Percentiles rank a stretch among this genome's conserved stretches.
These are phyloP conservation scores for Colletotrichum viniferum DNA, from an alignment of 2,329 filamentous ascomycete species.

Conservation along the genomic window DNA sequence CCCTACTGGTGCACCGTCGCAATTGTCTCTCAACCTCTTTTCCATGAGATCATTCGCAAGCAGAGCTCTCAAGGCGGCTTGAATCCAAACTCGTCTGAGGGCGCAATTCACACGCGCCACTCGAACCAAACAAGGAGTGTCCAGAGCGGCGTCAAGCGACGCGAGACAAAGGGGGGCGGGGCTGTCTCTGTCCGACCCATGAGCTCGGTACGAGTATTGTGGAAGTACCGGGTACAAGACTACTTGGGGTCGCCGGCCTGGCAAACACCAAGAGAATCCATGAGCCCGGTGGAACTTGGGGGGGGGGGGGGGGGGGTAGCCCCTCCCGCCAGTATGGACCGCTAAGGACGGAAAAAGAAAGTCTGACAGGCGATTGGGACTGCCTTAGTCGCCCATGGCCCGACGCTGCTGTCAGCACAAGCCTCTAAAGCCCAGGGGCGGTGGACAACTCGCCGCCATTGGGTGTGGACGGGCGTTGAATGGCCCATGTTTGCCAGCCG, in stretches of 20 bases:
- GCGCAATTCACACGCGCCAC: not conserved
- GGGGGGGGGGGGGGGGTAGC: constrained; percentile 5
- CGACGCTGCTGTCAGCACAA: constrained; percentile 15
- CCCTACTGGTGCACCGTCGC: not conserved
- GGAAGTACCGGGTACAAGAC: not conserved
- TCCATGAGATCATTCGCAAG: not conserved
- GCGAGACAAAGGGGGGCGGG: constrained; percentile 17
- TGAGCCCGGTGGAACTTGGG: constrained; percentile 10
- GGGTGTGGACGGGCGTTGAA: not conserved
- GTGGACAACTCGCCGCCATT: not conserved
- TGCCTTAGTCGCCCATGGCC: constrained; percentile 8
- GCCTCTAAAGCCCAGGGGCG: constrained; percentile 12
- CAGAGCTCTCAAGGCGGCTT: not conserved
- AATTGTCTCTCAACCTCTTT: not conserved
- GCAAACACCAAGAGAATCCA: constrained; percentile 9
- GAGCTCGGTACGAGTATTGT: constrained; percentile 15
- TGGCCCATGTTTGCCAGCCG: not conserved
- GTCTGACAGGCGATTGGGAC: constrained; percentile 21
- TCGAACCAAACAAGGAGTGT: not conserved
- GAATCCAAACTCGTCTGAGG: not conserved
- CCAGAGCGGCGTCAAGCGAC: not conserved
- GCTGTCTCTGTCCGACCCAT: constrained; percentile 21
- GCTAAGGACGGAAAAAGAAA: constrained; percentile 25
- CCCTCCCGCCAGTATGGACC: constrained; percentile 23
- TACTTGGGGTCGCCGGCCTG: not conserved